Evolutionary conservation across 73 alveolate genomes (phyloP), one percentile per base, ranked within the genome.

Genomic region (Stentor coeruleus): DNA sequence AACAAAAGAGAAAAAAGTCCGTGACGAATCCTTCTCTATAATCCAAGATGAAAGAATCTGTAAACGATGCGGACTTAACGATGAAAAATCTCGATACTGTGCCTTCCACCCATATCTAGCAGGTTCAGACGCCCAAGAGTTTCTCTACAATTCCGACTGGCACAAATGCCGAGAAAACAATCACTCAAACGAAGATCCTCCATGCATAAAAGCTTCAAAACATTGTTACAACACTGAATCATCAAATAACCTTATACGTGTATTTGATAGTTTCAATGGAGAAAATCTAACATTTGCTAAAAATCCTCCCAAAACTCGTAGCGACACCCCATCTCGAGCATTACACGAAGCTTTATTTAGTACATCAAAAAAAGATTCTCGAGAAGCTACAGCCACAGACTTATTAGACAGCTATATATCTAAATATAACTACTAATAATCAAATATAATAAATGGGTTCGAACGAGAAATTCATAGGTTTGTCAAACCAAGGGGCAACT

Each of bases 401-500:
- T 20, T 49, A 11, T 20, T 49, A 11, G 66, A 49, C 66, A 11
- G 28, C 6, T 49, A 49, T 20, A 6, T 49, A 20, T 6, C 66
- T 11, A 49, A 49, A 49, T 49, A 49, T 20, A 20, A 6, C 20
- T 11, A 49, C 20, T 49, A 49, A 49, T 49, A 49, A 49, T n/a
- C n/a, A n/a, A n/a, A n/a, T n/a, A n/a, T n/a, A n/a, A n/a, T n/a
- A 49, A 49, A 49, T 49, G 66, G 66, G 20, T 11, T 20, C 66
- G 28, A 11, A 6, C 6, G 66, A 49, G 20, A 81, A 20, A 49
- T 89, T 89, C 55, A 83, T 86, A 39, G 99, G 99, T 26, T 86
- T 95, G 37, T 92, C 91, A 39, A 95, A 95, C 84, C 97, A 95
- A 85, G 99, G 99, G 0, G 98, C 95, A 3, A 95, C 99, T 0